Conservation (phyloP, 1,284 basidiomycete species). For the Nidula niveotomentosa region DNA sequence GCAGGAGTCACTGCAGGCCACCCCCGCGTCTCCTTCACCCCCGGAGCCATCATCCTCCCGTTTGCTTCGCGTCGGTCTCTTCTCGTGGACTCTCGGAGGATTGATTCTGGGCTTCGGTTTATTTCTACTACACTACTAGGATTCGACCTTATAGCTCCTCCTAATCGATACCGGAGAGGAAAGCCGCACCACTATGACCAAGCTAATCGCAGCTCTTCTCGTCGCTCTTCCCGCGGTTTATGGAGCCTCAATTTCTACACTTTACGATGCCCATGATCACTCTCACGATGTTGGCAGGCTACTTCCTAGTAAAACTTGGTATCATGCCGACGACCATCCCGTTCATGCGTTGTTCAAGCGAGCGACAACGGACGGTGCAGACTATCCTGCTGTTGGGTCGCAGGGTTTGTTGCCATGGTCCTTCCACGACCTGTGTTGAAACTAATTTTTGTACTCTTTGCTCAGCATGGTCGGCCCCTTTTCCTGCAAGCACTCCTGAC, state of each 20-base stretch:
- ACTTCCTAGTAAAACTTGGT: slow-evolving; percentile 50
- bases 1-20: too few relatives aligned
- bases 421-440: neutral
- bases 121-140: too few relatives aligned
- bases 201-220: neutral
- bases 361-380: slow-evolving; percentile 38
- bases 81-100: too few relatives aligned
- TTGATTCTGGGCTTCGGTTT: too few relatives aligned
- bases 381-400: slow-evolving; percentile 58
- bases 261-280: slow-evolving; percentile 23
- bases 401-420: slow-evolving; percentile 33
- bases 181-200: neutral
- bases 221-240: slow-evolving; percentile 2
- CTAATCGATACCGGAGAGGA: neutral
- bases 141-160: too few relatives aligned
- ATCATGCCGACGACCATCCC: slow-evolving; percentile 53
- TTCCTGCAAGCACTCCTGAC: slow-evolving; percentile 45
- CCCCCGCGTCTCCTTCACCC: too few relatives aligned
- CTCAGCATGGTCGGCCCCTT: slow-evolving; percentile 60
- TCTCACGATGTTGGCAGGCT: slow-evolving; percentile 22
- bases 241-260: slow-evolving; percentile 27
- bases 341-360: slow-evolving; percentile 60
- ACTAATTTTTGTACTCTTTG: neutral
- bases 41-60: too few relatives aligned
- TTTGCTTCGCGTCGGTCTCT: too few relatives aligned